Evolutionary conservation across 1,284 basidiomycete species (phyloP).

Genomic region (Cutaneotrichosporon arboriforme): DNA sequence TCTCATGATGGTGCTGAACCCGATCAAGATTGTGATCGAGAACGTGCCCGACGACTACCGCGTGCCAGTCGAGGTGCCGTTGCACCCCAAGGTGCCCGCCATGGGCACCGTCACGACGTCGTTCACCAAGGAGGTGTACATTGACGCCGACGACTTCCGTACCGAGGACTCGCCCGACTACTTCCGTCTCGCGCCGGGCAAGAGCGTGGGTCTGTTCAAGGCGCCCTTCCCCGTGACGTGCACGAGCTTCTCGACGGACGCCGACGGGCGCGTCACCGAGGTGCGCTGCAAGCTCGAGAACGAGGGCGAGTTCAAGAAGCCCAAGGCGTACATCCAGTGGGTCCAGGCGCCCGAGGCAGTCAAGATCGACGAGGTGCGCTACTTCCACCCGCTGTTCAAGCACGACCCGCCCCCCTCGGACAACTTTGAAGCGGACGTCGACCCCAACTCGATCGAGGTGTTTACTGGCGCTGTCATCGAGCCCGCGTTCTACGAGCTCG

Average conservation of each 20-base stretch:
- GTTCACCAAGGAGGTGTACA: constrained; percentile 85
- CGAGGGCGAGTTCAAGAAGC: constrained; percentile 61
- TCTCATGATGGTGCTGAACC: constrained; percentile 85
- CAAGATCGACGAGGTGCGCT: constrained; percentile 76
- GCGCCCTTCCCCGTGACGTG: constrained; percentile 95
- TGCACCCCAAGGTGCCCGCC: constrained; percentile 89
- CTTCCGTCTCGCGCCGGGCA: constrained; percentile 94
- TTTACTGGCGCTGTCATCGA: constrained; percentile 79
- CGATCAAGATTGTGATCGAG: constrained; percentile 84
- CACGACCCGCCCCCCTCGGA: constrained; percentile 84
- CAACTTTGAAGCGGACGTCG: constrained; percentile 70
- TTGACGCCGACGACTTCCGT: constrained; percentile 92
- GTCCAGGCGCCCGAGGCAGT: constrained; percentile 80
- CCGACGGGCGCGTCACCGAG: constrained; percentile 66
- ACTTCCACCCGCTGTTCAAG: constrained; percentile 92
- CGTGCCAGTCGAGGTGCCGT: constrained; percentile 77
- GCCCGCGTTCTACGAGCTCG: constrained; percentile 80
- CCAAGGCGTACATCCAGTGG: constrained; percentile 98
- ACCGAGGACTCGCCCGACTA: constrained; percentile 88
- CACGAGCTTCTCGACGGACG: constrained; percentile 74
- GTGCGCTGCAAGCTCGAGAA: constrained; percentile 76
- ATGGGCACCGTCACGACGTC: constrained; percentile 79
- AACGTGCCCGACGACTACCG: constrained; percentile 85
- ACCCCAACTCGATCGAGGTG: constrained; percentile 73
- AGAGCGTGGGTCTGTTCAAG: constrained; percentile 94